A percentile compares a stretch with the other conserved stretches of the same genome.
Evolutionary conservation across 345 rosid genomes (phyloP).

Genomic region (Pugionium cornutum): DNA sequence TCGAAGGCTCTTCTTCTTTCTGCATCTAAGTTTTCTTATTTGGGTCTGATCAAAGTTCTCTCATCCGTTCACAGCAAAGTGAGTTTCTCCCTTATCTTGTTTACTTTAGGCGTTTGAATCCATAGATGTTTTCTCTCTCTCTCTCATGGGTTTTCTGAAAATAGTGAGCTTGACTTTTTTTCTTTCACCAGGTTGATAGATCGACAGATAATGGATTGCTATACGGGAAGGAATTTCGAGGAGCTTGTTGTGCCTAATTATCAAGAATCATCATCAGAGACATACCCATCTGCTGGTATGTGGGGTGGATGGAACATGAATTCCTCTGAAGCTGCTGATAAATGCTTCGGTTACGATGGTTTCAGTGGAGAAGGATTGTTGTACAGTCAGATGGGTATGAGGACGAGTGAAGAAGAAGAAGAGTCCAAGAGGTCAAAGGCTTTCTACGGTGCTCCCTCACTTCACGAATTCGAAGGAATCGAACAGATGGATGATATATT

Average conservation of each 20-base stretch:
- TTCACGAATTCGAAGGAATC: constrained; percentile 49
- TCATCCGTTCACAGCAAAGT: constrained; percentile 28
- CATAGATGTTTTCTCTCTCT: not conserved
- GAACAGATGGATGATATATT: constrained; percentile 69
- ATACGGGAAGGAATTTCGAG: constrained; percentile 27
- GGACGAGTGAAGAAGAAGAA: constrained; percentile 35
- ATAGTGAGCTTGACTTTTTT: constrained; percentile 6
- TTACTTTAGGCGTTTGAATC: not conserved
- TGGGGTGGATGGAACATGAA: constrained; percentile 44
- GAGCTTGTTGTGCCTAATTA: constrained; percentile 37
- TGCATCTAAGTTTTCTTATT: constrained; percentile 20
- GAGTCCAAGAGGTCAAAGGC: constrained; percentile 38
- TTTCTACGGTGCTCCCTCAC: constrained; percentile 40
- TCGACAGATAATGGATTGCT: constrained; percentile 39
- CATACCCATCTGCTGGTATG: constrained; percentile 37
- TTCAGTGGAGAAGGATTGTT: constrained; percentile 24
- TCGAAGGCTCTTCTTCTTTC: constrained; percentile 9
- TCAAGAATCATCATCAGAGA: constrained; percentile 39
- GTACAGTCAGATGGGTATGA: constrained; percentile 36
- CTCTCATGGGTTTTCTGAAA: constrained; percentile 17
- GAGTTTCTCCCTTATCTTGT: constrained; percentile 16
- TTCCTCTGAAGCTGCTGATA: constrained; percentile 35
- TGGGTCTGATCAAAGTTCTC: constrained; percentile 1
- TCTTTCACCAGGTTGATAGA: constrained; percentile 1
- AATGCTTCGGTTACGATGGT: constrained; percentile 35